phyloP scores from a whole-genome alignment of 2,329 filamentous ascomycete species.

The Colletotrichum lupini region DNA sequence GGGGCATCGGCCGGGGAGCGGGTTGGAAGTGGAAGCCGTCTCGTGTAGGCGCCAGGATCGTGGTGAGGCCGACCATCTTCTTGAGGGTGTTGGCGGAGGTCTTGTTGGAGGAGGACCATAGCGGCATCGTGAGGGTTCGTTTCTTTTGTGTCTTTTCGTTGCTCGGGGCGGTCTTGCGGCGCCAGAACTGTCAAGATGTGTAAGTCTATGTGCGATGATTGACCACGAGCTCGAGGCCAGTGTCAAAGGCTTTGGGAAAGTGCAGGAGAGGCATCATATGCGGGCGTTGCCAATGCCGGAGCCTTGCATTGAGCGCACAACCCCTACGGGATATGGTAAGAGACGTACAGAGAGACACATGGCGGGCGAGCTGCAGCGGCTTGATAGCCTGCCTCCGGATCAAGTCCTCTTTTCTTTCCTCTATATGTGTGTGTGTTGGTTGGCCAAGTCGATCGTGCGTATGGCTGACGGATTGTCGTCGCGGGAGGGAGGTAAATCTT shows the following conservation, averaged over 20 bases:
- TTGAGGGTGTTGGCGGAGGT: slow-evolving; percentile 43
- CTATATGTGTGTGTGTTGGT: not conserved
- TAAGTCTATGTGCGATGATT: not conserved
- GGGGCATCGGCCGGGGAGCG: slow-evolving; percentile 27
- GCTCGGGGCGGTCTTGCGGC: slow-evolving; percentile 19
- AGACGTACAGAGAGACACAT: slow-evolving; percentile 35
- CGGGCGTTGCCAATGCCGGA: not conserved
- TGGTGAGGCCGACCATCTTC: slow-evolving; percentile 47
- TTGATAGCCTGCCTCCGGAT: not conserved
- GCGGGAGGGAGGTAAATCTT: not conserved
- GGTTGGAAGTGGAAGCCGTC: slow-evolving; percentile 42
- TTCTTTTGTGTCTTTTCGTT: slow-evolving; percentile 37
- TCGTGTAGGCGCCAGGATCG: slow-evolving; percentile 44
- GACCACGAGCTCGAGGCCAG: not conserved
- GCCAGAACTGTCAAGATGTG: slow-evolving; percentile 21
- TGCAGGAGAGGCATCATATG: not conserved
- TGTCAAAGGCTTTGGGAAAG: not conserved
- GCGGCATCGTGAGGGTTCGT: slow-evolving; percentile 51
- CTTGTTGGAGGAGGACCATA: slow-evolving; percentile 50
- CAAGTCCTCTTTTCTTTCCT: not conserved
- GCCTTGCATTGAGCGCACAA: not conserved
- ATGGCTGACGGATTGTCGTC: not conserved
- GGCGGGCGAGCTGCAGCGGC: slow-evolving; percentile 8
- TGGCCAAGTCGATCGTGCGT: not conserved
- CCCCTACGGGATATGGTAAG: not conserved